Base-by-base conservation (phyloP, 2,329 filamentous ascomycete species). In the Trichoderma oligosporum region DNA sequence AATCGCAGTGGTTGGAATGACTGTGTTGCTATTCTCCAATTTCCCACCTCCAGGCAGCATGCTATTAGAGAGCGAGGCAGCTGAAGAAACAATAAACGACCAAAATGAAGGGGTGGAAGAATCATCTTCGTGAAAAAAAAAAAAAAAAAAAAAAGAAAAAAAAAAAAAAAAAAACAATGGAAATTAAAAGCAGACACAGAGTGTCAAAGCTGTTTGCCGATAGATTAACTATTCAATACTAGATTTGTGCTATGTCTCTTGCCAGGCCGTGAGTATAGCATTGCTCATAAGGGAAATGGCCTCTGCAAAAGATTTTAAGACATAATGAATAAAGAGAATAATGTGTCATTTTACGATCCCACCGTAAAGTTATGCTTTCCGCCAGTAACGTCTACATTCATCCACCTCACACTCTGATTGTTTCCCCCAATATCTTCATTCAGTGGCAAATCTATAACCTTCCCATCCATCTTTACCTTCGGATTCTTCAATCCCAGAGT, bases 1-100 rank as follows among this genome's bases (percentile, higher is more conserved):
- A 0, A 75, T 86, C 1, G 71, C 85, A 0, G 55, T 84, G 0
- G 33, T 78, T 2, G 76, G 68, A 2, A 73, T 73, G 68, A 61
- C 58, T 0, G 73, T 78, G 0, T 59, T 78, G 0, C 51, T 77
- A 1, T 64, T 77, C 0, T 77, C 76, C 2, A 71, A 73, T 29
- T 78, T 78, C 31, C 74, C 75, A 0, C 71, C 74, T 0, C n/a
- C 51, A 0, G 73, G 71, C 5, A 76, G 74, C 35, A 61, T 46
- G 4, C 46, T 77, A 6, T 49, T 76, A 11, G 72, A 72, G 6
- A 31, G 27, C 7, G 61, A 47, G 14, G 53, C 64, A 9, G 57
- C 51, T 0, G 60, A 64, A 0, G 60, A 65, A 2, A 25, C 45
- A 1, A 49, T 58, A 16, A 38, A 56, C 7, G 25, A 1, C 8